These are phyloP conservation scores for Colletotrichum sp. DNA, from an alignment of 2,329 filamentous ascomycete species.

Conservation along the genomic window DNA sequence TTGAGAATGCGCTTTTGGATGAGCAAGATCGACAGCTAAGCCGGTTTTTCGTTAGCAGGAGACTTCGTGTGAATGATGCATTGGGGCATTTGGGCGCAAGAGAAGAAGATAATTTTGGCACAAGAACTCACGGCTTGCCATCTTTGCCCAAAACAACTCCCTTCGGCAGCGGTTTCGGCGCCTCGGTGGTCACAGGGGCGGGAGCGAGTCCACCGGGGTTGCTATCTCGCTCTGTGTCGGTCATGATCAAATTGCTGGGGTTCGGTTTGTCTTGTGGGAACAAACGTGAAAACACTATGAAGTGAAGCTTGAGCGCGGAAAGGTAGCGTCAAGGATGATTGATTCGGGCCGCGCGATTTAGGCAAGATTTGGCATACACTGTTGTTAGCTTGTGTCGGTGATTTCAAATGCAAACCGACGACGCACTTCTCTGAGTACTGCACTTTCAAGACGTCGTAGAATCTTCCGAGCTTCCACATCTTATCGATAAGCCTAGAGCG, in stretches of 20 bases:
- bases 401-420: not conserved
- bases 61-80: not conserved
- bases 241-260: not conserved
- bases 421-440: not conserved
- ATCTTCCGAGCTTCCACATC: not conserved
- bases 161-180: constrained; percentile 66
- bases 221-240: not conserved
- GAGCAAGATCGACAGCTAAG: constrained; percentile 74
- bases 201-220: not conserved
- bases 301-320: not conserved
- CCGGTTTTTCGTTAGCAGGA: not conserved
- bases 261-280: constrained; percentile 66
- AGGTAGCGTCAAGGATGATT: not conserved
- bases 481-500: not conserved
- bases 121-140: constrained; percentile 79
- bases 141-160: constrained; percentile 79
- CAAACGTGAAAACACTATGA: not conserved
- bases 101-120: not conserved
- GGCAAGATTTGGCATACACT: not conserved
- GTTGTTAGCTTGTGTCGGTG: not conserved
- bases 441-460: not conserved
- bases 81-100: not conserved
- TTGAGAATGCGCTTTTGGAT: constrained; percentile 56
- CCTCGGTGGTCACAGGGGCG: constrained; percentile 26
- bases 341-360: not conserved